Evolutionary conservation across 2,329 filamentous ascomycete genomes (phyloP).

Genomic region (Ascochyta koolunga): DNA sequence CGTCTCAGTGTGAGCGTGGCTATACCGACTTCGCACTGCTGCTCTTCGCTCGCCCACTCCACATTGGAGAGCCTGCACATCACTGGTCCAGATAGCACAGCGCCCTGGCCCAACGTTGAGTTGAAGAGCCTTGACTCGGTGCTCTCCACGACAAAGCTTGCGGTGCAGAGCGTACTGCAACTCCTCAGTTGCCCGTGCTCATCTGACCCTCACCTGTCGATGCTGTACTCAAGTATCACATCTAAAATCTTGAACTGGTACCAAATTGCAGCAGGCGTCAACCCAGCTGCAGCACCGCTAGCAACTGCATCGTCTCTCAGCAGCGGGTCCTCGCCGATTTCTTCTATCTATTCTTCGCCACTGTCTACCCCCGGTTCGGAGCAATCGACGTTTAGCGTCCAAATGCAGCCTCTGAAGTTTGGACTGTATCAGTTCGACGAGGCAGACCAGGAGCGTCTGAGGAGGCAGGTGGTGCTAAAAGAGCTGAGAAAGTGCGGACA

Average conservation of each 20-base stretch:
- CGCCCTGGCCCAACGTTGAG: slow-evolving; percentile 23
- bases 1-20: slow-evolving; percentile 24
- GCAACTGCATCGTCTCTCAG: slow-evolving; percentile 19
- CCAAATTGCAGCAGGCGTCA: slow-evolving; percentile 36
- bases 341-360: slow-evolving; percentile 26
- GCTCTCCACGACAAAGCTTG: slow-evolving; percentile 35
- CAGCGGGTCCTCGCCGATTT: slow-evolving; percentile 21
- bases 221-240: slow-evolving; percentile 45
- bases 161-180: slow-evolving; percentile 35
- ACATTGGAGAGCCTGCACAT: slow-evolving; percentile 40
- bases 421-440: slow-evolving; percentile 37
- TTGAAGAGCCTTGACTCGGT: slow-evolving; percentile 36
- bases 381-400: slow-evolving; percentile 26
- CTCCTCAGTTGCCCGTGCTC: slow-evolving; percentile 41
- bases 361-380: slow-evolving; percentile 24
- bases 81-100: slow-evolving; percentile 23
- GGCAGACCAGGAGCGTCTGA: slow-evolving; percentile 32
- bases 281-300: slow-evolving; percentile 19
- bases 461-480: slow-evolving; percentile 33
- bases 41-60: slow-evolving; percentile 38
- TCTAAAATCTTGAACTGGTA: slow-evolving; percentile 44
- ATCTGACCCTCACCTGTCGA: slow-evolving; percentile 41
- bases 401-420: slow-evolving; percentile 34
- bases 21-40: slow-evolving; percentile 36
- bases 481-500: slow-evolving; percentile 39